phyloP scores from a whole-genome alignment of 305 asterid species.

The Solanum aculeatissimum region DNA sequence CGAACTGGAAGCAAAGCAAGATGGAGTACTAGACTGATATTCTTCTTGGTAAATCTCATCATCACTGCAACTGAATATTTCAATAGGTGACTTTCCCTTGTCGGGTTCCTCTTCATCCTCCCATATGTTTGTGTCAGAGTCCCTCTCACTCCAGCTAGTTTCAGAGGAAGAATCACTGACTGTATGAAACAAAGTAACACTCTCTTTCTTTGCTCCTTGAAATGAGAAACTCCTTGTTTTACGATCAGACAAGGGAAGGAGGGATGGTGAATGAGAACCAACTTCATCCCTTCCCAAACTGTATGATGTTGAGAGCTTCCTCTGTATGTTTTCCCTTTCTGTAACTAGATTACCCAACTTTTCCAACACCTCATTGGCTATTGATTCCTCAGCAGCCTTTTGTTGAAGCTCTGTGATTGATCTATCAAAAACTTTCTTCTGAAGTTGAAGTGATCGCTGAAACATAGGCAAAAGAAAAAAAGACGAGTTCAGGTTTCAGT shows the following conservation, averaged over 20 bases:
- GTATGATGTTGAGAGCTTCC: conserved; percentile 76
- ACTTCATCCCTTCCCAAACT: conserved; percentile 67
- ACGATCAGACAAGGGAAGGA: conserved; percentile 42
- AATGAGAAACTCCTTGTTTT: conserved; percentile 49
- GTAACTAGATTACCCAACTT: conserved; percentile 40
- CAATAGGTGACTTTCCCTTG: conserved; percentile 31
- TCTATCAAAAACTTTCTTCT: conserved; percentile 60
- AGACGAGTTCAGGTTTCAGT: background rate
- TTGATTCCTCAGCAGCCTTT: conserved; percentile 44
- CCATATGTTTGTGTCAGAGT: background rate
- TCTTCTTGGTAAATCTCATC: conserved; percentile 13
- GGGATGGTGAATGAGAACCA: conserved; percentile 18
- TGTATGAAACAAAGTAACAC: conserved; percentile 47
- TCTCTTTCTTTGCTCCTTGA: conserved; percentile 51
- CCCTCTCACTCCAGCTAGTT: conserved; percentile 13
- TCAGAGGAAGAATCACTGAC: conserved; percentile 26
- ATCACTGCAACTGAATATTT: conserved; percentile 21
- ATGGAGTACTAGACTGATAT: conserved; percentile 1
- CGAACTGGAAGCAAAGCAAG: conserved; percentile 12
- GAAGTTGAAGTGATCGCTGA: conserved; percentile 64
- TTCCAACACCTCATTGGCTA: conserved; percentile 37
- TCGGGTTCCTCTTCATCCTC: conserved; percentile 11
- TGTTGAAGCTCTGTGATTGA: conserved; percentile 62
- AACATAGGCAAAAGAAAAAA: background rate
- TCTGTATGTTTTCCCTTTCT: conserved; percentile 50